A percentile compares a stretch with the other conserved stretches of the same genome.
Evolutionary conservation across 179 eudicot genomes (phyloP).

Genomic region (Camellia oleifera): DNA sequence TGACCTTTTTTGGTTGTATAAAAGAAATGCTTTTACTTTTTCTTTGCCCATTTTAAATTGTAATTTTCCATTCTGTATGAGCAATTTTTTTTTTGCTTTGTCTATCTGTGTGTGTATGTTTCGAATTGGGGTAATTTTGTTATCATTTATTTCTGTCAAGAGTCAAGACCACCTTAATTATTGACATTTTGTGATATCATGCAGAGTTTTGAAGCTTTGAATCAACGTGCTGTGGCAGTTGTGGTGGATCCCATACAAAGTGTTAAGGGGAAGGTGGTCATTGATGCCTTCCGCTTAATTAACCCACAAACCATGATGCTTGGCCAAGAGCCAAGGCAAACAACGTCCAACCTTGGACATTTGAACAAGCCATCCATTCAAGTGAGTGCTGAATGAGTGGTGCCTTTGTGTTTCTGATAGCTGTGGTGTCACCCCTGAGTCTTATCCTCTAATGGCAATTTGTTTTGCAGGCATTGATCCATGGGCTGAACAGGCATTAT

Average conservation of each 20-base stretch:
- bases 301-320: slow-evolving; percentile 98
- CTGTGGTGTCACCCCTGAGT: background rate
- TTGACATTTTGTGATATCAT: slow-evolving; percentile 7
- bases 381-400: slow-evolving; percentile 29
- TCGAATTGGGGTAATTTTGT: background rate
- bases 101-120: background rate
- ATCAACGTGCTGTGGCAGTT: slow-evolving; percentile 92
- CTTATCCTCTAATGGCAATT: slow-evolving; percentile 2
- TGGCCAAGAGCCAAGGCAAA: slow-evolving; percentile 96
- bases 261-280: slow-evolving; percentile 96
- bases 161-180: background rate
- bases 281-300: slow-evolving; percentile 92
- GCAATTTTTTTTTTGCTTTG: too few species aligned
- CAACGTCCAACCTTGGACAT: slow-evolving; percentile 94
- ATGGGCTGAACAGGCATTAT: slow-evolving; percentile 91
- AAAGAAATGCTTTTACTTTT: too few species aligned
- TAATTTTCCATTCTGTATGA: too few species aligned
- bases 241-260: slow-evolving; percentile 98
- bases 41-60: too few species aligned
- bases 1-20: too few species aligned
- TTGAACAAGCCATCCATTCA: slow-evolving; percentile 94
- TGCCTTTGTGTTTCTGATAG: background rate
- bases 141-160: slow-evolving; percentile 29
- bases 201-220: slow-evolving; percentile 95
- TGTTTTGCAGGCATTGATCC: slow-evolving; percentile 75